phyloP scores from a whole-genome alignment of 106 monocot species.

The Alisma plantagoaquatica region DNA sequence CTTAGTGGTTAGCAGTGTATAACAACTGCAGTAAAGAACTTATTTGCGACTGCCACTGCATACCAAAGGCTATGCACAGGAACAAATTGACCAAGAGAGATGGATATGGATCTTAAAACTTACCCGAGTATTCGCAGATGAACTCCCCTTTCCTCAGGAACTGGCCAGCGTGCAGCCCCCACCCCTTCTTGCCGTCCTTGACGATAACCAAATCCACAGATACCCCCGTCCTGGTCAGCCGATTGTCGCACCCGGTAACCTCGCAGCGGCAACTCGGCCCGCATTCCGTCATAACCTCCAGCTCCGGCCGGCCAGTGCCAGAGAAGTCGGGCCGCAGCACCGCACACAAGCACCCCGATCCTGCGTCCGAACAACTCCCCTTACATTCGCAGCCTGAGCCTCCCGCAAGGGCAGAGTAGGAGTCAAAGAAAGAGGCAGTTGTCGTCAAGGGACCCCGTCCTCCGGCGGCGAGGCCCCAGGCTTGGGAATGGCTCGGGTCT shows the following conservation, averaged over 20 bases:
- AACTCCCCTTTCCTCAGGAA: constrained; percentile 5
- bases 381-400: background rate
- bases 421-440: background rate
- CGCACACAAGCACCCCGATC: background rate
- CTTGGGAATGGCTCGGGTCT: constrained; percentile 2
- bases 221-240: background rate
- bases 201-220: background rate
- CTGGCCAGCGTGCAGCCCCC: constrained; percentile 10
- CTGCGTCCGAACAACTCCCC: background rate
- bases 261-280: constrained; percentile 4
- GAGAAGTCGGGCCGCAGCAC: background rate
- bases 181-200: constrained; percentile 8
- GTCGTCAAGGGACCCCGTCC: background rate
- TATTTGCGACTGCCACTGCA: too few species aligned
- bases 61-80: too few species aligned
- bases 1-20: too few species aligned
- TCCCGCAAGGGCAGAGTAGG: too few species aligned
- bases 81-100: too few species aligned
- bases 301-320: background rate
- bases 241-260: constrained; percentile 1
- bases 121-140: constrained; percentile 24
- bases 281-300: constrained; percentile 9
- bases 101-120: too few species aligned
- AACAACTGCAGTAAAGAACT: too few species aligned
- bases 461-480: constrained; percentile 15